A percentile compares a stretch with the other conserved stretches of the same genome.
These are phyloP conservation scores for Pistacia atlantica DNA, from an alignment of 345 rosid species.

Conservation along the genomic window DNA sequence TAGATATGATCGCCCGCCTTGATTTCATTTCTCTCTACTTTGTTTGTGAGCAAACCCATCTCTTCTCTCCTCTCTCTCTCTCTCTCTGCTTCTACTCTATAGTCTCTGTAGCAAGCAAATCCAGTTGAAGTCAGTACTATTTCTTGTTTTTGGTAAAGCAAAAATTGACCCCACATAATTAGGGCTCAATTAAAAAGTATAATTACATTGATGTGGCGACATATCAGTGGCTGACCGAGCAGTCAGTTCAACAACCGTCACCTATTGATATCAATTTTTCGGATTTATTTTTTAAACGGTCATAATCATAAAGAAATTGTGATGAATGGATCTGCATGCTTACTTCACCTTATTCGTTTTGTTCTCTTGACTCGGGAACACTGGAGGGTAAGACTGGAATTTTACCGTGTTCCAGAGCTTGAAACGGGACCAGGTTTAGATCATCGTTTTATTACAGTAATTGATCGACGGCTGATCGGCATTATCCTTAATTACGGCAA, in stretches of 20 bases:
- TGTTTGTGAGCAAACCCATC: conserved; percentile 89
- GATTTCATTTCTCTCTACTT: conserved; percentile 72
- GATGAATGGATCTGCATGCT: not conserved
- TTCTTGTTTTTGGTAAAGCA: not conserved
- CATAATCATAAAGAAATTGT: not conserved
- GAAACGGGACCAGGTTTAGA: not conserved
- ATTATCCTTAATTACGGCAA: too few species aligned
- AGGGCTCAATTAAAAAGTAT: not conserved
- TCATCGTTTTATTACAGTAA: too few species aligned
- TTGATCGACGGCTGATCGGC: too few species aligned
- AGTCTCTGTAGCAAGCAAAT: not conserved
- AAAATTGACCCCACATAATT: conserved; percentile 5
- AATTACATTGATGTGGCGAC: conserved; percentile 11
- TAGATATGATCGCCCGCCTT: conserved; percentile 93
- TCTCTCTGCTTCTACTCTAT: not conserved
- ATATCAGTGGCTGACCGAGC: conserved; percentile 14
- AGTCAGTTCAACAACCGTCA: conserved; percentile 26
- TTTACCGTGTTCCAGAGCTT: not conserved
- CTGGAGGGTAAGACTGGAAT: conserved; percentile 11
- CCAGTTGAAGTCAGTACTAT: not conserved
- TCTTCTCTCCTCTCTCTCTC: conserved; percentile 22
- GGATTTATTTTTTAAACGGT: not conserved
- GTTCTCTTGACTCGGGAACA: not conserved
- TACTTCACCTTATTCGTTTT: not conserved
- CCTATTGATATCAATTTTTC: not conserved